Conservation (phyloP, 2,329 filamentous ascomycete genomes). For the Microdochium trichocladiopsis region DNA sequence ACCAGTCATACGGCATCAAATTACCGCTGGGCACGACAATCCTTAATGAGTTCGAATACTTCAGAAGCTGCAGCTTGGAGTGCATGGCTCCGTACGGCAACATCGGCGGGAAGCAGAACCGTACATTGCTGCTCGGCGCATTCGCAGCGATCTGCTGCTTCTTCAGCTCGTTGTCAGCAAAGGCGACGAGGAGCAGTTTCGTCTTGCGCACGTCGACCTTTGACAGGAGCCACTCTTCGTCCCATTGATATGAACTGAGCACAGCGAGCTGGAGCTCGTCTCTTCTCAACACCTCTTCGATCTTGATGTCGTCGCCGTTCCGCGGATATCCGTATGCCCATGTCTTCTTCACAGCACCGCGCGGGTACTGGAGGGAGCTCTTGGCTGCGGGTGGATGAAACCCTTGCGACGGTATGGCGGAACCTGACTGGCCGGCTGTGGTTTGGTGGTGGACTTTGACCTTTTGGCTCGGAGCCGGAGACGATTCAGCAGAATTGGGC, state of each 20-base stretch:
- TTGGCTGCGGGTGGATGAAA: not conserved
- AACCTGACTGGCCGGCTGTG: not conserved
- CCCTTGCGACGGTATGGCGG: not conserved
- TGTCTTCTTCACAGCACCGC: slow-evolving; percentile 73
- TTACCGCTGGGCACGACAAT: slow-evolving; percentile 87
- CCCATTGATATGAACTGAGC: slow-evolving; percentile 82
- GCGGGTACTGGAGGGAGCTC: slow-evolving; percentile 31
- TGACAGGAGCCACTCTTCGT: slow-evolving; percentile 69
- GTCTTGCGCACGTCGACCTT: slow-evolving; percentile 59
- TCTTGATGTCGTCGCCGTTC: slow-evolving; percentile 66
- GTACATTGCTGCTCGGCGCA: slow-evolving; percentile 45
- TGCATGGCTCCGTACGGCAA: slow-evolving; percentile 73
- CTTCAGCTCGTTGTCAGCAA: slow-evolving; percentile 43
- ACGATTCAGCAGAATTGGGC: slow-evolving; percentile 8
- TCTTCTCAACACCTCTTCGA: slow-evolving; percentile 80
- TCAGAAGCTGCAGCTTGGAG: slow-evolving; percentile 89
- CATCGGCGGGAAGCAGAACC: slow-evolving; percentile 80
- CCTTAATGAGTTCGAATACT: slow-evolving; percentile 64
- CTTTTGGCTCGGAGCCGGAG: not conserved
- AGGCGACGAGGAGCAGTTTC: slow-evolving; percentile 54
- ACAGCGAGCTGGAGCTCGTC: slow-evolving; percentile 67
- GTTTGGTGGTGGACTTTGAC: slow-evolving; percentile 2
- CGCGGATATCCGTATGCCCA: slow-evolving; percentile 61
- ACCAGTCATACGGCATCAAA: slow-evolving; percentile 63
- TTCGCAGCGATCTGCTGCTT: slow-evolving; percentile 41